Conservation (phyloP, 352 stramenopile species). For the Phytophthora tubulina region DNA sequence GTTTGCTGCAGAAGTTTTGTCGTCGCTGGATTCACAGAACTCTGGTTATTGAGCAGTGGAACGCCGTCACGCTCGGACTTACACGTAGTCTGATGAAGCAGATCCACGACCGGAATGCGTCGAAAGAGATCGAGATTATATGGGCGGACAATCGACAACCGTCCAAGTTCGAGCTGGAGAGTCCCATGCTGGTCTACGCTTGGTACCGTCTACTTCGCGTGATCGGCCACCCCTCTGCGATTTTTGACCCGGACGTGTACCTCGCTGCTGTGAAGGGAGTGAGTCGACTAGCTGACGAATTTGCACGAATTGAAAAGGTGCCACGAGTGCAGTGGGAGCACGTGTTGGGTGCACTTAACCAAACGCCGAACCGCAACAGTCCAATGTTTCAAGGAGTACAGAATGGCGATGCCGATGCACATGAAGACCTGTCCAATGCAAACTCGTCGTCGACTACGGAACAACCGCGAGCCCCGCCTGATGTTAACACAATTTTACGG, state of each 20-base stretch:
- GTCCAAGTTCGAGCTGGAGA: slow-evolving; percentile 82
- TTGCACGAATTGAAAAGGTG: slow-evolving; percentile 74
- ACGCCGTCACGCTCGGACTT: slow-evolving; percentile 75
- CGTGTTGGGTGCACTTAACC: slow-evolving; percentile 73
- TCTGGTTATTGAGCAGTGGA: slow-evolving; percentile 91
- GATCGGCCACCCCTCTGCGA: slow-evolving; percentile 83
- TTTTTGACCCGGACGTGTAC: slow-evolving; percentile 88
- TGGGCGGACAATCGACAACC: slow-evolving; percentile 75
- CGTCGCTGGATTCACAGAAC: slow-evolving; percentile 87
- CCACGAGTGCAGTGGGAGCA: slow-evolving; percentile 80
- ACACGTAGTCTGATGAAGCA: slow-evolving; percentile 81
- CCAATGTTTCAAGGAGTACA: slow-evolving; percentile 57
- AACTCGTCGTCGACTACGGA: slow-evolving; percentile 23
- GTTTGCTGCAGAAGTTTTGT: slow-evolving; percentile 88
- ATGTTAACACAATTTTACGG: slow-evolving; percentile 86
- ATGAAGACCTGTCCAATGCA: slow-evolving; percentile 29
- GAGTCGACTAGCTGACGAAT: slow-evolving; percentile 78
- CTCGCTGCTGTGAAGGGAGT: slow-evolving; percentile 86
- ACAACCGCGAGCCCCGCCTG: slow-evolving; percentile 71
- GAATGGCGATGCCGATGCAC: slow-evolving; percentile 42
- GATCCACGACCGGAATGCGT: slow-evolving; percentile 59
- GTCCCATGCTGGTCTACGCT: slow-evolving; percentile 77
- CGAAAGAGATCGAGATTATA: slow-evolving; percentile 74
- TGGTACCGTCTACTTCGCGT: slow-evolving; percentile 88
- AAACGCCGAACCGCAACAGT: slow-evolving; percentile 52